These are phyloP conservation scores for Lentinula novae-zelandiae DNA, from an alignment of 1,284 basidiomycete genomes.

Conservation along the genomic window DNA sequence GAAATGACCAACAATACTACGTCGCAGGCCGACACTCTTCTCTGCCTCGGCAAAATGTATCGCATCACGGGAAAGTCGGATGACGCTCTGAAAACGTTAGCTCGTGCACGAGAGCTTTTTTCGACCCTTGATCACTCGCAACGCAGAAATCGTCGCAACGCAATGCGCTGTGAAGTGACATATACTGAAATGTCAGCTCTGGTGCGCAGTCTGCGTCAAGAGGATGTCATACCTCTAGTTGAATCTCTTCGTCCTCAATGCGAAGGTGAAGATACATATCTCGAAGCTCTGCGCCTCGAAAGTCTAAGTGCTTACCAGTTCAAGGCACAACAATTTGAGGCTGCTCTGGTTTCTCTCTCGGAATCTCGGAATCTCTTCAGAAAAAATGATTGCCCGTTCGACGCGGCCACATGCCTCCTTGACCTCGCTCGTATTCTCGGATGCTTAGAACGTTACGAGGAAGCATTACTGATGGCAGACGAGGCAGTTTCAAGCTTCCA, in stretches of 20 bases:
- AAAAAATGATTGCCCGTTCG: not conserved
- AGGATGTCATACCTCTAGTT: not conserved
- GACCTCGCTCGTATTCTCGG: not conserved
- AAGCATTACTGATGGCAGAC: not conserved
- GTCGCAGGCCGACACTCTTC: not conserved
- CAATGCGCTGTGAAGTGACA: not conserved
- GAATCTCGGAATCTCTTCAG: not conserved
- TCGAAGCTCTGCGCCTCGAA: not conserved
- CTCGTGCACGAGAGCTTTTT: not conserved
- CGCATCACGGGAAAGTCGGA: not conserved
- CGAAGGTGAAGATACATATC: not conserved
- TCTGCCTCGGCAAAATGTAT: not conserved
- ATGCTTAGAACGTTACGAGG: not conserved
- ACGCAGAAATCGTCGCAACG: not conserved
- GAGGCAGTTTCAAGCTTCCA: conserved; percentile 1
- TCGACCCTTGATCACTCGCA: not conserved
- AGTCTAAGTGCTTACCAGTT: conserved; percentile 1
- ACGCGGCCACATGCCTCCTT: conserved; percentile 2
- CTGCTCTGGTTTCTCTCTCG: not conserved
- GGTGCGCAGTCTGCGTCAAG: not conserved
- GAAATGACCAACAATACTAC: not conserved
- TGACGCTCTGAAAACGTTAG: not conserved
- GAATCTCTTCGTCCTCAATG: not conserved
- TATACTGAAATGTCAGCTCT: conserved; percentile 1
- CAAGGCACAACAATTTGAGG: not conserved